Base-by-base conservation (phyloP, 371 early-diverging fungal species). In the Apophysomyces variabilis region DNA sequence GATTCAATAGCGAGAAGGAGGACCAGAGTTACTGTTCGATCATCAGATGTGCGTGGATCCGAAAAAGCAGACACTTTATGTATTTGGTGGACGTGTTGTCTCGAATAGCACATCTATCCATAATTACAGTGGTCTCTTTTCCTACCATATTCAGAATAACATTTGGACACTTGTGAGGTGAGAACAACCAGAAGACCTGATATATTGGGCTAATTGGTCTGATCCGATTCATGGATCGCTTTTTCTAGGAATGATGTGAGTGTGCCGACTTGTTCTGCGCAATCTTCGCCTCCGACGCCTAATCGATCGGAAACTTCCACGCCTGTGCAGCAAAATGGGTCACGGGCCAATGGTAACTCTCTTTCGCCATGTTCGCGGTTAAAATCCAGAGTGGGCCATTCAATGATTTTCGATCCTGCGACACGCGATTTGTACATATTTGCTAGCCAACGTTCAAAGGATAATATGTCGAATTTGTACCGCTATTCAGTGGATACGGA, bases 11-110 rank as follows among this genome's bases (percentile, higher is more conserved):
- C 26, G 45, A 4, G 89, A 93, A 64, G 89, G 90, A 38, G 98
- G 99, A 0, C 98, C 98, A 13, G 88, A 87, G 46, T 80, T 98
- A 11, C 81, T 97, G 16, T 98, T 90, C 68, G 98, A 98, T 73
- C 93, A 97, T 69, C 97, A 98, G 80, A 95, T 98, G 93, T 90
- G 90, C 63, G 78, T 97, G 39, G 97, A 98, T 67, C 66, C 90
- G 5, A 76, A 82, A 4, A 68, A 72, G 9, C 85, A 88, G 58
- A 84, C 82, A 9, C 61, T 98, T 0, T 98, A 95, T 73, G 85
- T 96, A 4, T 97, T 95, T 83, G 99, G 99, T 44, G 99, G 99
- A 46, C 83, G 91, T 43, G 84, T 86, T 0, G 85, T 95, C 26
- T 79, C 74, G 45, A 68, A 75, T 14, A 87, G 88, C 59, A 70